Evolutionary conservation across 345 rosid species (phyloP).

Genomic region (Psidium friedrichsthalianum): DNA sequence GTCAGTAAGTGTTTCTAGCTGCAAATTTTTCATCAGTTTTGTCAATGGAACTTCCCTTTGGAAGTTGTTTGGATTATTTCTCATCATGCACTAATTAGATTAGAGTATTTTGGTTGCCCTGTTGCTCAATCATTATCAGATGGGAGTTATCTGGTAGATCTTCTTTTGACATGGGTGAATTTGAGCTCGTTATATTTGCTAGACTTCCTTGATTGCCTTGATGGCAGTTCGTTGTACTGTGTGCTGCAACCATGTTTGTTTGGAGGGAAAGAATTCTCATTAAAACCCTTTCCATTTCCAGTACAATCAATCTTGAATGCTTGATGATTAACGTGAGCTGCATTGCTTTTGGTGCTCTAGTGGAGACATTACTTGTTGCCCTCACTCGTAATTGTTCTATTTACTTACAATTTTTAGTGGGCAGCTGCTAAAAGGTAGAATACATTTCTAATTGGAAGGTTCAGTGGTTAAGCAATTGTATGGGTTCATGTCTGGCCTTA

Average conservation of each 20-base stretch:
- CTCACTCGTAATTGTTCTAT: not conserved
- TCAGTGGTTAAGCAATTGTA: not conserved
- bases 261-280: not conserved
- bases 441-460: not conserved
- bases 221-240: not conserved
- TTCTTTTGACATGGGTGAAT: not conserved
- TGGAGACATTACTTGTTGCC: not conserved
- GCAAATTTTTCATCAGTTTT: not conserved
- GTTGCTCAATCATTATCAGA: not conserved
- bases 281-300: not conserved
- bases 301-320: not conserved
- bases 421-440: not conserved
- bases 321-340: not conserved
- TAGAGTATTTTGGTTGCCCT: not conserved
- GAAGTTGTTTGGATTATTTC: not conserved
- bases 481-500: not conserved
- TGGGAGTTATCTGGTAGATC: not conserved
- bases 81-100: not conserved
- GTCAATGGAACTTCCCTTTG: not conserved
- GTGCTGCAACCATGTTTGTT: not conserved
- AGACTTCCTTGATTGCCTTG: not conserved
- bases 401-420: not conserved
- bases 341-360: not conserved
- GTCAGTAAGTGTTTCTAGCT: not conserved
- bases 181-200: not conserved